phyloP scores from a whole-genome alignment of 1,284 basidiomycete genomes.

The Ceraceosorus guamensis region DNA sequence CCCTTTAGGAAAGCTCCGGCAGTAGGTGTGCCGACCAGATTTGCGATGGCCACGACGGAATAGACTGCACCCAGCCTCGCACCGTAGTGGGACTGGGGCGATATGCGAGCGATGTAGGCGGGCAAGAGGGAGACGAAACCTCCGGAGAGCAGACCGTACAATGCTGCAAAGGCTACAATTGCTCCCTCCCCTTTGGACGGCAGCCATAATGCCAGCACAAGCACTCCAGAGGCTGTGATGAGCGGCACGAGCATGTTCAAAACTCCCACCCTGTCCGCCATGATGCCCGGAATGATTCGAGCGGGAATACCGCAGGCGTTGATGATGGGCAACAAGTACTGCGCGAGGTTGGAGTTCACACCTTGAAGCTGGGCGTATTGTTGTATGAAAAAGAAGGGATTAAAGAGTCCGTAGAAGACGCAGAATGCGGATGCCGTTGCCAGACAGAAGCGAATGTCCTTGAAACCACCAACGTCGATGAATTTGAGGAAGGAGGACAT shows the following conservation, averaged over 20 bases:
- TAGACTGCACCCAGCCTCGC: slow-evolving; percentile 9
- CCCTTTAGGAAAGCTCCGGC: slow-evolving; percentile 17
- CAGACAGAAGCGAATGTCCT: slow-evolving; percentile 7
- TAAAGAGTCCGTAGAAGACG: slow-evolving; percentile 13
- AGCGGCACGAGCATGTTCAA: slow-evolving; percentile 47
- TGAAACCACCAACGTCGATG: slow-evolving; percentile 6
- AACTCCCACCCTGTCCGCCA: slow-evolving; percentile 45
- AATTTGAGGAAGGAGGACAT: not conserved
- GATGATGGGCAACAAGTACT: slow-evolving; percentile 31
- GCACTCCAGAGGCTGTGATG: slow-evolving; percentile 31
- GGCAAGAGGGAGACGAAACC: slow-evolving; percentile 28
- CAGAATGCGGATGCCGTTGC: slow-evolving; percentile 8
- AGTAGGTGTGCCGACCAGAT: slow-evolving; percentile 20
- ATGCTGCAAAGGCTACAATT: slow-evolving; percentile 21
- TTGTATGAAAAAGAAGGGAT: slow-evolving; percentile 12
- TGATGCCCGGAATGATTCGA: slow-evolving; percentile 44
- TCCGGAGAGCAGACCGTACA: slow-evolving; percentile 34
- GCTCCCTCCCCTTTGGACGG: slow-evolving; percentile 3
- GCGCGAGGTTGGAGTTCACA: slow-evolving; percentile 3
- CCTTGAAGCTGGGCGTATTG: slow-evolving; percentile 7
- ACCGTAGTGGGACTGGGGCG: slow-evolving; percentile 6
- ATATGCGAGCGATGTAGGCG: slow-evolving; percentile 7
- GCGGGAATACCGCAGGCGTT: slow-evolving; percentile 35
- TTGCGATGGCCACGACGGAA: slow-evolving; percentile 12
- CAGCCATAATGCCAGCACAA: slow-evolving; percentile 22